These are phyloP conservation scores for Penicillium canescens DNA, from an alignment of 495 filamentous ascomycete species.

Conservation along the genomic window DNA sequence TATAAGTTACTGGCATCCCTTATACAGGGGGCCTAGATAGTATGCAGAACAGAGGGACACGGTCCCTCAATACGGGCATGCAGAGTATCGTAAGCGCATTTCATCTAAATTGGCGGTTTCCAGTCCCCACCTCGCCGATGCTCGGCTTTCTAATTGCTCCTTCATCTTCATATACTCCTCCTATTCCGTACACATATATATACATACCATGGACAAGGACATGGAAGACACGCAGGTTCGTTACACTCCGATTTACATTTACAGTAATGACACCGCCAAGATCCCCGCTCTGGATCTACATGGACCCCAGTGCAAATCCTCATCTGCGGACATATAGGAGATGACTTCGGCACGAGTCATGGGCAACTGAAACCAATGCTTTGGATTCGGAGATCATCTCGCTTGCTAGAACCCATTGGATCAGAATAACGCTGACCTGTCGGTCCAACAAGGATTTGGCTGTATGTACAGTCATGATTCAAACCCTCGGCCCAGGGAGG, in stretches of 20 bases:
- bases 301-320: conserved; percentile 2
- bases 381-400: not conserved
- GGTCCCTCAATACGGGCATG: too few relatives aligned
- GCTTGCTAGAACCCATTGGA: conserved; percentile 1
- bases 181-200: too few relatives aligned
- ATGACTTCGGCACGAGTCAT: not conserved
- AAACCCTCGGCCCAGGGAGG: conserved; percentile 1
- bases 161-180: too few relatives aligned
- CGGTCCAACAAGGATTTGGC: conserved; percentile 3
- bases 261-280: conserved; percentile 1
- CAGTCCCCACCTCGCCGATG: too few relatives aligned
- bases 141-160: too few relatives aligned
- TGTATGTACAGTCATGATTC: conserved; percentile 5
- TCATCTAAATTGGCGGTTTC: too few relatives aligned
- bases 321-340: not conserved
- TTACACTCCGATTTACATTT: not conserved
- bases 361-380: not conserved
- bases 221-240: not conserved
- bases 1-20: too few relatives aligned
- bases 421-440: not conserved
- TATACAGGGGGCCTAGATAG: too few relatives aligned
- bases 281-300: conserved; percentile 5
- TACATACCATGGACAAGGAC: too few relatives aligned
- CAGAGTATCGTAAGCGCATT: too few relatives aligned
- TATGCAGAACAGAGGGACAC: too few relatives aligned